Conservation (phyloP, 805 yeast genomes). For the Metschnikowia borealis region DNA sequence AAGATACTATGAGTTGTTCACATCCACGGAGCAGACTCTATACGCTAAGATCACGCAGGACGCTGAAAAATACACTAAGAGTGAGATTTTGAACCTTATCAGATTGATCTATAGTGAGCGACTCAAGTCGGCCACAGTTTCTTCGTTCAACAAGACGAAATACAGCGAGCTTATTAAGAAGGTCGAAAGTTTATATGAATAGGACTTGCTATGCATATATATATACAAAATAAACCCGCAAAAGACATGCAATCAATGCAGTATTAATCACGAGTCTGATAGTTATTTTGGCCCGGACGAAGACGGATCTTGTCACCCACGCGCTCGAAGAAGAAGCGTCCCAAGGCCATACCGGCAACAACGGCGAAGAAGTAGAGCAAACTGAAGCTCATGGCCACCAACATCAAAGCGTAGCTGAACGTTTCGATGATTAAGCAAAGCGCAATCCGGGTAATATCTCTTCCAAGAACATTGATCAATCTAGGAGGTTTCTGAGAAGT, state of each 20-base stretch:
- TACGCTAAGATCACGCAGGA: conserved; percentile 35
- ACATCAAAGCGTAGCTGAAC: conserved; percentile 70
- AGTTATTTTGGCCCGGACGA: conserved; percentile 25
- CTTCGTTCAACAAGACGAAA: conserved; percentile 36
- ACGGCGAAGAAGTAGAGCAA: conserved; percentile 70
- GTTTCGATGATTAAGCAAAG: conserved; percentile 60
- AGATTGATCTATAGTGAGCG: conserved; percentile 50
- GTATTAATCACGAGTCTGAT: conserved; percentile 6
- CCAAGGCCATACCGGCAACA: conserved; percentile 63
- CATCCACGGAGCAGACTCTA: conserved; percentile 45
- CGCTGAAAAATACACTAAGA: conserved; percentile 33
- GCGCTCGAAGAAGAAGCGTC: conserved; percentile 67
- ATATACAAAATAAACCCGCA: not conserved
- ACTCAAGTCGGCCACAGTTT: conserved; percentile 36
- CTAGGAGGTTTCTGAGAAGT: conserved; percentile 5
- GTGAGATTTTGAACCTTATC: conserved; percentile 49
- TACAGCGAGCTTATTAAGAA: conserved; percentile 33
- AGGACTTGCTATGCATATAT: not conserved
- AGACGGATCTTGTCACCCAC: conserved; percentile 38
- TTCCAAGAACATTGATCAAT: conserved; percentile 21
- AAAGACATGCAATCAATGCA: not conserved
- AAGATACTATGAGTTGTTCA: conserved; percentile 53
- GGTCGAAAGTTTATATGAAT: conserved; percentile 16
- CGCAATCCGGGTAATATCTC: conserved; percentile 54
- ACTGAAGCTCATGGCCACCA: conserved; percentile 72